phyloP scores from a whole-genome alignment of 345 rosid genomes.

The Lepidium africanum region DNA sequence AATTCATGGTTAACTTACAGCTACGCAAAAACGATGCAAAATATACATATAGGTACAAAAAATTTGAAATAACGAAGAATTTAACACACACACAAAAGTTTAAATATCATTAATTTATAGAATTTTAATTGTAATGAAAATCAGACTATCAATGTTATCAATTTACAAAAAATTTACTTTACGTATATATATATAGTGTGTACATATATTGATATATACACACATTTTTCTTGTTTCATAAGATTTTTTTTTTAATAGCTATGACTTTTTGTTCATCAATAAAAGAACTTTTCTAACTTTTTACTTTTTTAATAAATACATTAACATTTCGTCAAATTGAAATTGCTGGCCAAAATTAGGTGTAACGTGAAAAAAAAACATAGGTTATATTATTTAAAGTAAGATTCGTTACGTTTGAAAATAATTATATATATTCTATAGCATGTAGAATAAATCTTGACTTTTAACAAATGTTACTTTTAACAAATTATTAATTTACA shows the following conservation, averaged over 20 bases:
- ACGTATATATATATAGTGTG: no score
- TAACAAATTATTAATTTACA: not conserved
- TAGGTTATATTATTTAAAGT: not conserved
- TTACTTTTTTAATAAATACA: not conserved
- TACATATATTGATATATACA: not conserved
- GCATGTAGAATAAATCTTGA: conserved; percentile 5
- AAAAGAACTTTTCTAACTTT: not conserved
- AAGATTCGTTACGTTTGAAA: conserved; percentile 18
- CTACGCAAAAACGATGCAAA: no score
- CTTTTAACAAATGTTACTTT: not conserved
- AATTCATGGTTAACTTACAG: no score
- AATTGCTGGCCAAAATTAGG: not conserved
- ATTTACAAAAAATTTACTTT: no score
- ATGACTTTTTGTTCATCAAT: conserved; percentile 6
- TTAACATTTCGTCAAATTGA: conserved; percentile 3
- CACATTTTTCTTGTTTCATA: not conserved
- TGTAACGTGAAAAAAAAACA: conserved; percentile 14
- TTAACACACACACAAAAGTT: no score
- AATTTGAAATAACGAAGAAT: no score
- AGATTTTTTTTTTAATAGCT: not conserved
- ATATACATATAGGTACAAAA: no score
- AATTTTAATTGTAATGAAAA: no score
- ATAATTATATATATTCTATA: not conserved
- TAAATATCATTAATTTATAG: no score
- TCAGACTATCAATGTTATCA: no score